Percentiles rank a stretch among this genome's conserved stretches.
Conservation (phyloP, 2,329 filamentous ascomycete genomes). For the Rhinocladiella similis region DNA sequence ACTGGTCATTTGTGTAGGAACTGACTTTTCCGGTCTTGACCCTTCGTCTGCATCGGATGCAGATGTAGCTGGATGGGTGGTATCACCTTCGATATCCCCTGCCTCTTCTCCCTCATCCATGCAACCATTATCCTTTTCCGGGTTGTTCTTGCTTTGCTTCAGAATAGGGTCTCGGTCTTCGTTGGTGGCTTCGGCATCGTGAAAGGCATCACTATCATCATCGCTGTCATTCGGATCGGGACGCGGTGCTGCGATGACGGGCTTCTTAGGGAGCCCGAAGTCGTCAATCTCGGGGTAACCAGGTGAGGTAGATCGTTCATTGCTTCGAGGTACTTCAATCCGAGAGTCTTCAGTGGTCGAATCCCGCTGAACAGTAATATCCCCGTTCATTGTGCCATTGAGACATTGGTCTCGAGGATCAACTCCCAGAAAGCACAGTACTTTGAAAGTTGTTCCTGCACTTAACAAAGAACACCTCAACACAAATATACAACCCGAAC, state of each 20-base stretch:
- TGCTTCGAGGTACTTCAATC: background rate
- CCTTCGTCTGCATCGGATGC: background rate
- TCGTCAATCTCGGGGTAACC: slow-evolving; percentile 60
- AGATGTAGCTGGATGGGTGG: background rate
- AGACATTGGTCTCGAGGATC: slow-evolving; percentile 21
- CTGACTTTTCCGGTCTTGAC: background rate
- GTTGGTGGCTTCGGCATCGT: slow-evolving; percentile 36
- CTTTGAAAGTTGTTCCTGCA: background rate
- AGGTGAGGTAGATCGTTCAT: background rate
- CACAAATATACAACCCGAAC: background rate
- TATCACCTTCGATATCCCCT: too few species aligned
- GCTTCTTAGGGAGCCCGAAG: slow-evolving; percentile 66
- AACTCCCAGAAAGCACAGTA: background rate
- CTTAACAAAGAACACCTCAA: slow-evolving; percentile 3
- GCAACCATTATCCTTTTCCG: slow-evolving; percentile 10
- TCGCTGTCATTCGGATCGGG: slow-evolving; percentile 36
- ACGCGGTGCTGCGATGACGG: slow-evolving; percentile 6
- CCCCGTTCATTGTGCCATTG: slow-evolving; percentile 24
- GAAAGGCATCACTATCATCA: slow-evolving; percentile 40
- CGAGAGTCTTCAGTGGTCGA: slow-evolving; percentile 1
- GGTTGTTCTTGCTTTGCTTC: background rate
- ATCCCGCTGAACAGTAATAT: slow-evolving; percentile 9
- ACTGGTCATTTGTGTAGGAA: too few species aligned
- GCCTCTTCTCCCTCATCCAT: too few species aligned
- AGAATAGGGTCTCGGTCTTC: background rate